Evolutionary conservation across 345 rosid genomes (phyloP), one percentile per base, ranked within the genome.

Genomic region (Eucalyptus marginata): DNA sequence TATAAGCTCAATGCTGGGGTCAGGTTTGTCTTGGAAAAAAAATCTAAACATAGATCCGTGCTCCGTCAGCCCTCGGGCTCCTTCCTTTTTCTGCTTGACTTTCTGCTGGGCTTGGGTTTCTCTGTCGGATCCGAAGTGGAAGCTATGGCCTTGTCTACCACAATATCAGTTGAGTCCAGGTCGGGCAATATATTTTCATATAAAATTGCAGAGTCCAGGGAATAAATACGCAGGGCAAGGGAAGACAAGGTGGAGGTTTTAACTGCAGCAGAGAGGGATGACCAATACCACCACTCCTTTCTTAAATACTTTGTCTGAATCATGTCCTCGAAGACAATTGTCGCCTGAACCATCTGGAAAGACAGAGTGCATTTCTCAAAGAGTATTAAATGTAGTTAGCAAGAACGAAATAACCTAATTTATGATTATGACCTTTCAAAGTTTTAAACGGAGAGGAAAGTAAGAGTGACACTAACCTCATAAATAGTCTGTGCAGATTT

Each of bases 251-350:
- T 97, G 86, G 97, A 95, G 56, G 96, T 93, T 92, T 93, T 96
- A 52, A 94, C 97, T 88, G 99, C 99, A 87, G 96, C 99, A 86
- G 99, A 94, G 68, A 96, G 96, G 51, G 99, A 98, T 89, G 99
- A 98, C 99, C 99, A 97, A 90, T 97, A 96, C 99, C 99, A 98
- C 99, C 99, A 97, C 43, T 95, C 98, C 91, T 94, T 98, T 93
- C 94, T 94, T 91, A 98, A 90, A 90, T 91, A 95, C 90, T 94
- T 96, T 9, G 96, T 92, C 93, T 93, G 96, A 31, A 98, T 95
- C 97, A 95, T 95, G 92, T 97, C 98, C 93, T 97, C 99, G 89
- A 98, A 91, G 90, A 95, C 90, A 87, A 96, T 88, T 86, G 96
- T 93, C 88, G 99, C 98, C 92, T 95, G 99, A 90, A 98, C 94